phyloP scores from a whole-genome alignment of 345 rosid genomes.

The Nephelium lappaceum region DNA sequence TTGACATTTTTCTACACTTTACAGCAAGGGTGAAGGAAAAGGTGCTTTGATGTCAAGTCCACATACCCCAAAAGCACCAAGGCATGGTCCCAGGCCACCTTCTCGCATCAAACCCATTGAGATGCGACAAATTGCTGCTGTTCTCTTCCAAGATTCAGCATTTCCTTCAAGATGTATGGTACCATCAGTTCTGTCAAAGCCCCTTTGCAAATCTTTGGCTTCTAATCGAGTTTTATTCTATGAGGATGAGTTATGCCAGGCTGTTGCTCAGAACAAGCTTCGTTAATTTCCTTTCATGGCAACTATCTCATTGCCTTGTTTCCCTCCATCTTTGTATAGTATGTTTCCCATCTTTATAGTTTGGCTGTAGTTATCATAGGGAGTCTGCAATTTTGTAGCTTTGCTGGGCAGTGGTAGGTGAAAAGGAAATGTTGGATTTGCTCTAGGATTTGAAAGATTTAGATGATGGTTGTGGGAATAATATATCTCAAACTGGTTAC shows the following conservation, averaged over 20 bases:
- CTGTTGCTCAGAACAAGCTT: conserved; percentile 92
- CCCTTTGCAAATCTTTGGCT: conserved; percentile 69
- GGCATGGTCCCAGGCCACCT: conserved; percentile 91
- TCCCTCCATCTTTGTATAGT: conserved; percentile 50
- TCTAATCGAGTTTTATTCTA: conserved; percentile 84
- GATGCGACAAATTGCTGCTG: conserved; percentile 86
- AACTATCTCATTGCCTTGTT: conserved; percentile 12
- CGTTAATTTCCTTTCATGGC: conserved; percentile 39
- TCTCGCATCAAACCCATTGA: conserved; percentile 66
- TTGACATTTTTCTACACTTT: background rate
- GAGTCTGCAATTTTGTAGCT: conserved; percentile 68
- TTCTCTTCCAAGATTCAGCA: conserved; percentile 82
- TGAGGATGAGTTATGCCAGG: conserved; percentile 94
- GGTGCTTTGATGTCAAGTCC: conserved; percentile 52
- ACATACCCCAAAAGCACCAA: conserved; percentile 89
- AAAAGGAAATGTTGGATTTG: conserved; percentile 35
- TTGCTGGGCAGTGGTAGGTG: conserved; percentile 42
- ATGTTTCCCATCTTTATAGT: conserved; percentile 37
- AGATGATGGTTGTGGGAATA: conserved; percentile 39
- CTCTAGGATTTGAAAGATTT: conserved; percentile 29
- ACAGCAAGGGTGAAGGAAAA: conserved; percentile 73
- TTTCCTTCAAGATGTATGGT: conserved; percentile 77
- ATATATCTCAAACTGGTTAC: conserved; percentile 36
- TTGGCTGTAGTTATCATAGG: conserved; percentile 40
- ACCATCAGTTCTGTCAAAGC: conserved; percentile 79